Evolutionary conservation across 805 yeast species (phyloP), one percentile per base, ranked within the genome.

Genomic region (Kuraishia floccosa): DNA sequence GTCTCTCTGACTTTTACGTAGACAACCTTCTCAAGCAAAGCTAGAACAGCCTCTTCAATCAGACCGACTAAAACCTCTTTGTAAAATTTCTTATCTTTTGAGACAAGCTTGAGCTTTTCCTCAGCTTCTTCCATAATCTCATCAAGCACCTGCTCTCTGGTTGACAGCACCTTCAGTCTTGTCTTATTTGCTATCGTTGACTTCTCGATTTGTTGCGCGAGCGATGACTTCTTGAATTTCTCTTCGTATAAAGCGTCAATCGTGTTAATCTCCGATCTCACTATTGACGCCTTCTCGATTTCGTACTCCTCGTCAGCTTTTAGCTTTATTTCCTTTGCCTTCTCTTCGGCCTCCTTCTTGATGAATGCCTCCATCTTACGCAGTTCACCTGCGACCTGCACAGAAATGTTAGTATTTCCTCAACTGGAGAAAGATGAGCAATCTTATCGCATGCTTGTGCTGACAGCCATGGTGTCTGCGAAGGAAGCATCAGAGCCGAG

Each of bases 241-340:
- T 72, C 76, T 40, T 80, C 87, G 53, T 77, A 84, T 24, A 70
- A 62, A 13, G 77, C 61, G 54, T 91, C 98, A 44, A 91, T 85
- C 31, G 87, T 74, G 31, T 91, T 78, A 34, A 81, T 81, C 60
- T 91, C 98, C 10, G 85, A 70, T 50, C 97, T 83, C 36, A 91
- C 97, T 50, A 91, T 76, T 35, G 85, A 76, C 15, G 96, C 89
- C 68, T 91, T 91, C 56, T 91, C 98, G 49, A 91, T 87, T 60
- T 91, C 97, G 55, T 89, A 91, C 63, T 91, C 99, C 60, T 91
- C 98, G 55, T 93, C 95, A 27, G 97, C 96, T 66, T 91, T 93
- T 49, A 91, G 68, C 54, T 71, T 77, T 52, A 91, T 86, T 60
- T 91, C 99, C 56, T 83, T 84, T 43, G 97, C 96, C 65, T 91